A percentile compares a stretch with the other conserved stretches of the same genome.
phyloP scores from a whole-genome alignment of 306 rosid genomes.

The Lagenaria siceraria region DNA sequence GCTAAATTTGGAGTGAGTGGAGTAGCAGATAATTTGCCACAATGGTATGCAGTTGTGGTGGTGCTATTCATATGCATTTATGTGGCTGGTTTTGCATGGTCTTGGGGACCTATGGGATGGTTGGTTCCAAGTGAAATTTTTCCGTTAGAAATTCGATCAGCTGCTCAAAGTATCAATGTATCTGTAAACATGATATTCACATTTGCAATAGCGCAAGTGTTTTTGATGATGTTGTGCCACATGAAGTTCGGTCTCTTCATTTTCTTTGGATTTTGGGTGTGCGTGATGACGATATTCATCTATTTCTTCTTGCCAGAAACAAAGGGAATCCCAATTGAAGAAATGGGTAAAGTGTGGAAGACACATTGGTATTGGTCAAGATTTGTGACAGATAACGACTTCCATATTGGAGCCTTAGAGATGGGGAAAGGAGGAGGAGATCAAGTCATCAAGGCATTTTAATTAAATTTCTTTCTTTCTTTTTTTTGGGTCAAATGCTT shows the following conservation, averaged over 20 bases:
- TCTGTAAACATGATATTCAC: constrained; percentile 88
- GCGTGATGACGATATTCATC: constrained; percentile 43
- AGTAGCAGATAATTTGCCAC: constrained; percentile 49
- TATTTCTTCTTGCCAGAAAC: constrained; percentile 71
- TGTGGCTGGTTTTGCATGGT: constrained; percentile 89
- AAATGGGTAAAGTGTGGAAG: constrained; percentile 67
- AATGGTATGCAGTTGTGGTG: constrained; percentile 83
- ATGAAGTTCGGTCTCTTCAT: constrained; percentile 81
- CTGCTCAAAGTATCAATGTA: constrained; percentile 82
- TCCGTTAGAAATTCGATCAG: constrained; percentile 82
- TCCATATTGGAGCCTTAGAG: constrained; percentile 7
- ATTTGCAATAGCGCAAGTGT: constrained; percentile 56
- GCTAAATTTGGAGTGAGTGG: constrained; percentile 73
- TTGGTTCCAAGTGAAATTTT: constrained; percentile 91
- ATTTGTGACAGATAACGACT: constrained; percentile 30
- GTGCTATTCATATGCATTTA: constrained; percentile 83
- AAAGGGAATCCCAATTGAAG: constrained; percentile 81
- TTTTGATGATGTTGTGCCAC: constrained; percentile 71
- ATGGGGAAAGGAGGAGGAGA: neutral
- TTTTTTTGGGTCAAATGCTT: neutral
- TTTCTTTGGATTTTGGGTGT: constrained; percentile 71
- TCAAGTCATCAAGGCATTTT: neutral
- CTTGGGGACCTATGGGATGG: constrained; percentile 99
- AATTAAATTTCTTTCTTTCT: neutral
- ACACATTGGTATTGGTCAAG: constrained; percentile 65